Evolutionary conservation across 768 basidiomycete genomes (phyloP).

Genomic region (Leccinum olivaceopallidum): DNA sequence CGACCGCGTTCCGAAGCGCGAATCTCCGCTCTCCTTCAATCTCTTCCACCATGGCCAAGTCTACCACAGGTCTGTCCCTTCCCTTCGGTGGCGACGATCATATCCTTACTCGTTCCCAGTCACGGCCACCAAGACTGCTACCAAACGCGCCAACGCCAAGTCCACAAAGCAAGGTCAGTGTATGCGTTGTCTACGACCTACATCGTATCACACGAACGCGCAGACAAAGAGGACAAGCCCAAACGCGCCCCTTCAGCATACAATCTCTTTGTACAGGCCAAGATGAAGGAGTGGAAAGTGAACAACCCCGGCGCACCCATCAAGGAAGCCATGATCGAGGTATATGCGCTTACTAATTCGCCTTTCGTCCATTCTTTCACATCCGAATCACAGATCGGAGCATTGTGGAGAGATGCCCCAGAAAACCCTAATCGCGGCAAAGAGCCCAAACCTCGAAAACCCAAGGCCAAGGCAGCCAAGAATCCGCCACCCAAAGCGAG

Average conservation of each 20-base stretch:
- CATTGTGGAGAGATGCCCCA: constrained; percentile 56
- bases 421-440: constrained; percentile 67
- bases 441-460: constrained; percentile 45
- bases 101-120: constrained; percentile 33
- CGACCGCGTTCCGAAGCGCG: not conserved
- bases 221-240: constrained; percentile 45
- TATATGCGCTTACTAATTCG: constrained; percentile 22
- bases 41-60: constrained; percentile 47
- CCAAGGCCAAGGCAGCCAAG: constrained; percentile 36
- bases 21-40: constrained; percentile 6
- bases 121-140: constrained; percentile 57
- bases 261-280: constrained; percentile 54
- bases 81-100: not conserved
- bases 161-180: constrained; percentile 39
- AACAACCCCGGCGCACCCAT: constrained; percentile 45
- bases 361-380: constrained; percentile 8
- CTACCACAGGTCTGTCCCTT: constrained; percentile 44
- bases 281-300: constrained; percentile 60
- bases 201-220: not conserved
- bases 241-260: constrained; percentile 63
- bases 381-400: constrained; percentile 45
- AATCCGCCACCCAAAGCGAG: constrained; percentile 23
- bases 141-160: constrained; percentile 51
- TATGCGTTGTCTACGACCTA: constrained; percentile 1
- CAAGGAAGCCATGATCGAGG: constrained; percentile 56